Evolutionary conservation across 2,329 filamentous ascomycete species (phyloP).

Genomic region (Paraphaeosphaeria sporulosa): DNA sequence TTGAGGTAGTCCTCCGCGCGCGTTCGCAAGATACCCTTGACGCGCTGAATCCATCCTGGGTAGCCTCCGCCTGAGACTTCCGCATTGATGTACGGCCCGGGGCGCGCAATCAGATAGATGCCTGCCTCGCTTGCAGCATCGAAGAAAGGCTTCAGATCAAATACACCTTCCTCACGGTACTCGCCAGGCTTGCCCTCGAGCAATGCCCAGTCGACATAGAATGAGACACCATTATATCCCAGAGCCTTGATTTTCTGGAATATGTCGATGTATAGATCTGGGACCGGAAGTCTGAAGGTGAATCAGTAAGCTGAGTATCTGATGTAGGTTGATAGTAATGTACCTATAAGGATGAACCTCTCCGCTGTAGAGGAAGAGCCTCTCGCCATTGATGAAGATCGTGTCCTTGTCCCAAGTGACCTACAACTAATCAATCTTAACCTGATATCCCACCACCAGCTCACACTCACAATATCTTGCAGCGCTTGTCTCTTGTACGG

Average conservation of each 20-base stretch:
- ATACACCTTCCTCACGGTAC: slow-evolving; percentile 75
- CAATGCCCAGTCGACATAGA: slow-evolving; percentile 81
- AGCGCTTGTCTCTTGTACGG: slow-evolving; percentile 59
- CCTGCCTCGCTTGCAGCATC: slow-evolving; percentile 75
- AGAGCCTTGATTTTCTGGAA: slow-evolving; percentile 85
- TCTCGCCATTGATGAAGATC: slow-evolving; percentile 72
- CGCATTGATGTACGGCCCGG: slow-evolving; percentile 80
- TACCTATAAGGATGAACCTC: slow-evolving; percentile 75
- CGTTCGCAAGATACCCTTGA: slow-evolving; percentile 71
- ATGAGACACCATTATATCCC: slow-evolving; percentile 81
- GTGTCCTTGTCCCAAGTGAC: slow-evolving; percentile 78
- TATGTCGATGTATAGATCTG: slow-evolving; percentile 71
- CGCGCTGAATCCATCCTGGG: slow-evolving; percentile 78
- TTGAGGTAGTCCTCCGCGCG: slow-evolving; percentile 67
- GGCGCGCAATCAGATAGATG: slow-evolving; percentile 75
- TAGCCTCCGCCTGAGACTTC: slow-evolving; percentile 80
- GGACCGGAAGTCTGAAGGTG: slow-evolving; percentile 62
- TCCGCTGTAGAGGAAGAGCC: slow-evolving; percentile 74
- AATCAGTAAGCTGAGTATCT: slow-evolving; percentile 14
- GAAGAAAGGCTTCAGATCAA: slow-evolving; percentile 77
- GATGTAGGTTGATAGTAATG: slow-evolving; percentile 4
- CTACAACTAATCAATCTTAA: slow-evolving; percentile 27
- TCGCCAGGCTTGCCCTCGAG: slow-evolving; percentile 75
- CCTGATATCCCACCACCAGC: background rate
- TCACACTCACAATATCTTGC: slow-evolving; percentile 62